A percentile compares a stretch with the other conserved stretches of the same genome.
phyloP scores from a whole-genome alignment of 169 alveolate species.

The Neospora caninum region DNA sequence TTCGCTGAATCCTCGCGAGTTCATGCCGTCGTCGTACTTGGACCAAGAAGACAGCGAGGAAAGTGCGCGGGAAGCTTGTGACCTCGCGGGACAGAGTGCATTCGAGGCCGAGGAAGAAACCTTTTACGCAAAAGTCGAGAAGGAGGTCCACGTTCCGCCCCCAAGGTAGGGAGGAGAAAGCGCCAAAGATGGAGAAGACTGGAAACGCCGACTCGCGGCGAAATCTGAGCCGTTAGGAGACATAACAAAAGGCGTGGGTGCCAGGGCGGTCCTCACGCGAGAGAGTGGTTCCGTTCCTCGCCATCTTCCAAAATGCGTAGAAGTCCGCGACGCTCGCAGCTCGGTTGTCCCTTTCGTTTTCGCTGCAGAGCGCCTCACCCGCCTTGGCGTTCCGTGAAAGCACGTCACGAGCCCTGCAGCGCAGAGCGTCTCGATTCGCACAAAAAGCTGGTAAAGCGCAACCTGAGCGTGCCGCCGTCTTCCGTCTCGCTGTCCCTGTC shows the following conservation, averaged over 20 bases:
- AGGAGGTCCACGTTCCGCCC: not conserved
- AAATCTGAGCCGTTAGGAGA: not conserved
- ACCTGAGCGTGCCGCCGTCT: too few relatives aligned
- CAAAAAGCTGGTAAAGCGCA: too few relatives aligned
- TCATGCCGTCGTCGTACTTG: not conserved
- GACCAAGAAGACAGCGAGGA: not conserved
- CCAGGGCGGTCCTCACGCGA: too few relatives aligned
- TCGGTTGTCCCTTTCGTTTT: too few relatives aligned
- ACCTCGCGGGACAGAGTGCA: not conserved
- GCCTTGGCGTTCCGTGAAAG: too few relatives aligned
- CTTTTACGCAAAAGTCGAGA: not conserved
- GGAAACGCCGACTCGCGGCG: not conserved
- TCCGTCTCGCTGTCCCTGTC: too few relatives aligned
- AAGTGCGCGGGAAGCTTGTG: not conserved
- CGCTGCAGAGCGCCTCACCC: too few relatives aligned
- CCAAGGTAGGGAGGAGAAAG: not conserved
- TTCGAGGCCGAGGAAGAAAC: not conserved
- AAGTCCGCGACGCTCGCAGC: too few relatives aligned
- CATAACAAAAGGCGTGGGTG: not conserved
- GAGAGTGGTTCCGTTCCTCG: too few relatives aligned
- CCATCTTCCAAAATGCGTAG: too few relatives aligned
- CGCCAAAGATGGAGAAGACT: not conserved
- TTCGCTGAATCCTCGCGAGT: not conserved
- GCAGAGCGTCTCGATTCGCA: too few relatives aligned
- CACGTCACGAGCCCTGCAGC: too few relatives aligned